phyloP scores from a whole-genome alignment of 257 asterid genomes.

The Plantago elongata region DNA sequence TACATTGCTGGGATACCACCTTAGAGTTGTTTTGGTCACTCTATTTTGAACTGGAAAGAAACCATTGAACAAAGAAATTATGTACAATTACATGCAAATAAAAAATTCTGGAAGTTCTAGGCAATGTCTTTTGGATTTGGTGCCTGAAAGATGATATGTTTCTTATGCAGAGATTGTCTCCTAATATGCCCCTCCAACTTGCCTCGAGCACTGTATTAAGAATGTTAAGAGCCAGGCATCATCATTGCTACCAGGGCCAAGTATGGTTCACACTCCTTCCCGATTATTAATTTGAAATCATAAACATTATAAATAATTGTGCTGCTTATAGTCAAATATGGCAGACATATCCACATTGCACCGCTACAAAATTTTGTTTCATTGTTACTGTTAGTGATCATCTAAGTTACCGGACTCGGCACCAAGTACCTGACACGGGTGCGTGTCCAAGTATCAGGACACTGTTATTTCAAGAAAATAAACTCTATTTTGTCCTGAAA shows the following conservation, averaged over 20 bases:
- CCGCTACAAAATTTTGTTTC: too few species aligned
- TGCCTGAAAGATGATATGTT: background rate
- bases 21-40: too few species aligned
- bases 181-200: constrained; percentile 80
- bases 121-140: background rate
- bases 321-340: background rate
- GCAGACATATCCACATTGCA: background rate
- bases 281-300: constrained; percentile 13
- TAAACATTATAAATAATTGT: constrained; percentile 7
- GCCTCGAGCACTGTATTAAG: constrained; percentile 82
- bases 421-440: too few species aligned
- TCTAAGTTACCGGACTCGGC: too few species aligned
- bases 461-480: too few species aligned
- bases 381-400: too few species aligned
- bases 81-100: too few species aligned
- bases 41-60: too few species aligned
- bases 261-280: constrained; percentile 37
- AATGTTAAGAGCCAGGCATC: constrained; percentile 81
- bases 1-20: background rate
- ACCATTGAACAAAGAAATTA: too few species aligned
- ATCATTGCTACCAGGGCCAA: constrained; percentile 84
- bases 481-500: too few species aligned
- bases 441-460: too few species aligned
- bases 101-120: too few species aligned
- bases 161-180: constrained; percentile 72